These are phyloP conservation scores for Geotrichum carabidarum DNA, from an alignment of 1,139 yeast species.

Conservation along the genomic window DNA sequence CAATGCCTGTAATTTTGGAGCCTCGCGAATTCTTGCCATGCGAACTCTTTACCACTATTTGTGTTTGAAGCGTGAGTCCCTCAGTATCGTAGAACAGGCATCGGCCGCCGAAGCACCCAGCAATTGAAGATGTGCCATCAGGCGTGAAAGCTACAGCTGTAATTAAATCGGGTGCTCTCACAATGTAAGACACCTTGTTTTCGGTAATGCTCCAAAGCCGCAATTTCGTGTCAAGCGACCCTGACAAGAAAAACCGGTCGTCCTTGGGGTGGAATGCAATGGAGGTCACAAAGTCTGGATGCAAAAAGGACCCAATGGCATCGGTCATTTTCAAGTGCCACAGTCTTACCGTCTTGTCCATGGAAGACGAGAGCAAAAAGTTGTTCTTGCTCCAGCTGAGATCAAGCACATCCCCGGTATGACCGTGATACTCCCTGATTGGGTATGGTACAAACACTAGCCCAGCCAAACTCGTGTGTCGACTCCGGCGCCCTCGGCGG, in stretches of 20 bases:
- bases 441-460: constrained; percentile 81
- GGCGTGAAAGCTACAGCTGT: constrained; percentile 72
- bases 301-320: constrained; percentile 62
- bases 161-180: constrained; percentile 46
- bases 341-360: constrained; percentile 75
- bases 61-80: constrained; percentile 52
- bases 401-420: constrained; percentile 61
- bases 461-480: constrained; percentile 42
- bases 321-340: constrained; percentile 76
- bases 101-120: constrained; percentile 80
- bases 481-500: constrained; percentile 10
- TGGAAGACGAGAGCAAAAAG: constrained; percentile 72
- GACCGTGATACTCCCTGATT: constrained; percentile 57
- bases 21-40: constrained; percentile 36
- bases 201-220: constrained; percentile 84
- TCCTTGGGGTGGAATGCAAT: constrained; percentile 81
- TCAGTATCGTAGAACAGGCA: constrained; percentile 59
- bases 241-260: constrained; percentile 81
- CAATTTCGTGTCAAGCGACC: constrained; percentile 74
- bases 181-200: constrained; percentile 49
- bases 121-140: constrained; percentile 58
- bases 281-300: constrained; percentile 77
- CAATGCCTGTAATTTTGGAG: constrained; percentile 37
- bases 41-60: constrained; percentile 51
- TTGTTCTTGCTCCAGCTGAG: constrained; percentile 87